A percentile compares a stretch with the other conserved stretches of the same genome.
These are phyloP conservation scores for Eutrema heterophyllum DNA, from an alignment of 345 rosid species.

Conservation along the genomic window DNA sequence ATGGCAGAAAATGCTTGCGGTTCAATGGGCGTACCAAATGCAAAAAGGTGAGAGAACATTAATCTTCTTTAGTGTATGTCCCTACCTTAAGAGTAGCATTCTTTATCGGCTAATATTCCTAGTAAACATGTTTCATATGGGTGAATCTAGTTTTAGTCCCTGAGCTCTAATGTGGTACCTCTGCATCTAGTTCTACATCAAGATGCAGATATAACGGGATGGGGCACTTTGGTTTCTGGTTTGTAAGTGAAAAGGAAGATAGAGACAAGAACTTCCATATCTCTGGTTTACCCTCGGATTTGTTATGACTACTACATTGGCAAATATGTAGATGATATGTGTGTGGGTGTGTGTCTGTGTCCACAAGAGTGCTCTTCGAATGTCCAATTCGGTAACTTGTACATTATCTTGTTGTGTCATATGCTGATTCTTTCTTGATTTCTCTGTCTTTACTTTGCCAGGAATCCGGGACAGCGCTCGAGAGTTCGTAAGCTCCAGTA, in stretches of 20 bases:
- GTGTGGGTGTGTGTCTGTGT: background rate
- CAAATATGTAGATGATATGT: background rate
- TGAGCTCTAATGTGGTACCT: background rate
- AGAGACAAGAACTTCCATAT: background rate
- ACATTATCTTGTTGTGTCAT: background rate
- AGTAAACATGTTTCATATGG: background rate
- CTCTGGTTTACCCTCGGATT: constrained; percentile 4
- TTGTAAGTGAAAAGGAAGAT: background rate
- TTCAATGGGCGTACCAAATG: constrained; percentile 31
- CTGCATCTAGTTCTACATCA: constrained; percentile 1
- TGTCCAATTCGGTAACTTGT: background rate
- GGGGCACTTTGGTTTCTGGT: background rate
- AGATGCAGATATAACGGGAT: background rate
- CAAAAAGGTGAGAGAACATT: constrained; percentile 48
- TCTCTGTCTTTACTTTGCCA: constrained; percentile 17
- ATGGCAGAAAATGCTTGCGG: constrained; percentile 27
- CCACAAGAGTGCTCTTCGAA: constrained; percentile 1
- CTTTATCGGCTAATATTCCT: background rate
- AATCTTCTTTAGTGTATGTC: background rate
- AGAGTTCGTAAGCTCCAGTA: constrained; percentile 83
- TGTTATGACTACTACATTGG: background rate
- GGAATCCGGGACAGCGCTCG: constrained; percentile 77
- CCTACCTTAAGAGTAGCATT: background rate
- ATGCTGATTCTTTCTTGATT: background rate
- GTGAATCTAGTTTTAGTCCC: background rate